Conservation (phyloP, 148 eudicot species). For the Chenopodium suecicum region DNA sequence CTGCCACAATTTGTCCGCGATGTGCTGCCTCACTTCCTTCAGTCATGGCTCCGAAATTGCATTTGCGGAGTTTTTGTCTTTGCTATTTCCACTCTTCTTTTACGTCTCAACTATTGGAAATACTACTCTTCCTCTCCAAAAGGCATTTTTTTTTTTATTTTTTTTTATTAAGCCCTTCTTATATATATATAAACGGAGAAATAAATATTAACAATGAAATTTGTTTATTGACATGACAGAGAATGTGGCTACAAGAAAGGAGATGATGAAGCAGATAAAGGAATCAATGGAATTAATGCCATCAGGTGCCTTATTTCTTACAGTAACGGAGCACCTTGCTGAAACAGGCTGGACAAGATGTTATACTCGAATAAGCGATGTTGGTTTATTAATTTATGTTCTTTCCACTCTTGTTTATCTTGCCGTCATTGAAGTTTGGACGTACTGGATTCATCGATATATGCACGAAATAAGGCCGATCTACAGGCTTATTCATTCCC, state of each 20-base stretch:
- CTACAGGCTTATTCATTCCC: not conserved
- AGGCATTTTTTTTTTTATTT: not conserved
- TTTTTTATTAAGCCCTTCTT: no score
- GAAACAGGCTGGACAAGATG: slow-evolving; percentile 25
- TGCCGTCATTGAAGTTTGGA: slow-evolving; percentile 8
- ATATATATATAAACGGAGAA: not conserved
- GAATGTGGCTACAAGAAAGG: slow-evolving; percentile 3
- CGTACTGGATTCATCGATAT: slow-evolving; percentile 12
- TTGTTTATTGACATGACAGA: not conserved
- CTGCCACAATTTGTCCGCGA: slow-evolving; percentile 8
- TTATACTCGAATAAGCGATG: slow-evolving; percentile 16
- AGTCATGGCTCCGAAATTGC: not conserved
- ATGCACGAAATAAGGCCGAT: slow-evolving; percentile 12
- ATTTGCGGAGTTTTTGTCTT: slow-evolving; percentile 5
- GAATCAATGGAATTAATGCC: slow-evolving; percentile 13
- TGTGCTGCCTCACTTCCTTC: slow-evolving; percentile 15
- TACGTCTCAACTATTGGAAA: slow-evolving; percentile 18
- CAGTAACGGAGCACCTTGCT: slow-evolving; percentile 6
- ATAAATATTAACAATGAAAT: not conserved
- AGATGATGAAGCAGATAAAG: slow-evolving; percentile 8
- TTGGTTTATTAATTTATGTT: not conserved
- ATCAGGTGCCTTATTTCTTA: slow-evolving; percentile 12
- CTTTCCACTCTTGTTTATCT: slow-evolving; percentile 5
- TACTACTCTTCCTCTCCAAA: slow-evolving; percentile 2
- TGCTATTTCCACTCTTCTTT: slow-evolving; percentile 9